These are phyloP conservation scores for Diaporthe capsici DNA, from an alignment of 2,329 filamentous ascomycete species.

Conservation along the genomic window DNA sequence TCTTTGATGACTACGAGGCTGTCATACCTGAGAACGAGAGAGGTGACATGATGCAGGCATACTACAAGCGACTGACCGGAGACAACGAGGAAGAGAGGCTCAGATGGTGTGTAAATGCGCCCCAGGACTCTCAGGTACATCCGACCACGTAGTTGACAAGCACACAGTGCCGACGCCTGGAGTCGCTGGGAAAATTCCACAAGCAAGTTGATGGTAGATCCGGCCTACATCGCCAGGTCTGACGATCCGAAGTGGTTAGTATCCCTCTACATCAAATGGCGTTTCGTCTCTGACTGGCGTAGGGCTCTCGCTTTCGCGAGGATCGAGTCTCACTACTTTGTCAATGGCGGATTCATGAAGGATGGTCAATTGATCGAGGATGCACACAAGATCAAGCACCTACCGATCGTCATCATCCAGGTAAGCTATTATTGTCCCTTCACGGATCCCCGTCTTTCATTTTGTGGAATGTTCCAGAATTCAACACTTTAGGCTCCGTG, in stretches of 20 bases:
- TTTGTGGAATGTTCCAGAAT: too few relatives aligned
- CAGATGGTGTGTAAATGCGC: slow-evolving; percentile 44
- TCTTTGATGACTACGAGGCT: slow-evolving; percentile 53
- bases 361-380: slow-evolving; percentile 55
- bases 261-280: background rate
- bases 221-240: slow-evolving; percentile 47
- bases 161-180: slow-evolving; percentile 47
- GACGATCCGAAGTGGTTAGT: slow-evolving; percentile 39
- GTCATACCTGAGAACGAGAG: slow-evolving; percentile 55
- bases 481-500: too few relatives aligned
- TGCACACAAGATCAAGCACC: slow-evolving; percentile 48
- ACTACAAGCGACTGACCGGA: slow-evolving; percentile 56
- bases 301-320: slow-evolving; percentile 54
- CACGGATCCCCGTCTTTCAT: too few relatives aligned
- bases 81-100: slow-evolving; percentile 50
- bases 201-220: slow-evolving; percentile 47
- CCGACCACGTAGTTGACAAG: slow-evolving; percentile 6
- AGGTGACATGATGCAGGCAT: slow-evolving; percentile 52
- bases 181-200: slow-evolving; percentile 48
- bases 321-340: slow-evolving; percentile 59
- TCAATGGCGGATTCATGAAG: slow-evolving; percentile 56
- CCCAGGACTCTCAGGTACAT: background rate
- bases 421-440: too few relatives aligned
- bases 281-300: slow-evolving; percentile 41
- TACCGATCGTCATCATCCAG: slow-evolving; percentile 56